Evolutionary conservation across 2,329 filamentous ascomycete species (phyloP), one percentile per base, ranked within the genome.

Genomic region (Aspergillus pseudoglaucus): DNA sequence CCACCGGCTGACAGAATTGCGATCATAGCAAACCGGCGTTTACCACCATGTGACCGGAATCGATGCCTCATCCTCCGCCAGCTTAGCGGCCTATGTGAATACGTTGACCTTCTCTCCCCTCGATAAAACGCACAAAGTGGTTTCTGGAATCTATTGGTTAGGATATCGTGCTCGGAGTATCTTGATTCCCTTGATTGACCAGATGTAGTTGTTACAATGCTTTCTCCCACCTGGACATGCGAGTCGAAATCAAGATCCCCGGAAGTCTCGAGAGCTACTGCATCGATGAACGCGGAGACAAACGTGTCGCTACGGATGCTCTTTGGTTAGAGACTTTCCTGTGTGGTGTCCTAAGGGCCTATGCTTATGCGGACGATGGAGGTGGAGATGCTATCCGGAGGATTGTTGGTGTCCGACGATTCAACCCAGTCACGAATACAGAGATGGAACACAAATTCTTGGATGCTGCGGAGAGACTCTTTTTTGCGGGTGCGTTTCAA

Each of bases 1-100:
- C 42, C 30, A n/a, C 47, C 30, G 37, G 45, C 45, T 50, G 32
- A 50, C 38, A 30, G n/a, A 37, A 30, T 45, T 12, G 27, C 38
- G 14, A 25, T 27, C 46, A 49, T 48, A 23, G 53, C 53, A 96
- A 87, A 84, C 84, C 52, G 93, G 93, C 50, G 85, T 96, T 47
- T 98, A 98, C 67, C 93, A 98, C 69, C 93, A 98, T 83, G 90
- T 96, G 59, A 95, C 90, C 35, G 93, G 93, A 52, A 85, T 96
- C 64, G 93, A 98, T 72, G 93, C 93, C 43, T 98, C 93, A 2
- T 97, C 93, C 6, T 97, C 93, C 8, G 93, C 93, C 50, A 97
- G 91, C 72, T 75, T 98, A 50, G 93, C 93, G 37, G 93, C 93
- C 59, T 98, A 98, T 71, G 95, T 98, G 73, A 98, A 97, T 71